A percentile compares a stretch with the other conserved stretches of the same genome.
These are phyloP conservation scores for Rosa hybrid DNA, from an alignment of 331 rosid genomes.

Conservation along the genomic window DNA sequence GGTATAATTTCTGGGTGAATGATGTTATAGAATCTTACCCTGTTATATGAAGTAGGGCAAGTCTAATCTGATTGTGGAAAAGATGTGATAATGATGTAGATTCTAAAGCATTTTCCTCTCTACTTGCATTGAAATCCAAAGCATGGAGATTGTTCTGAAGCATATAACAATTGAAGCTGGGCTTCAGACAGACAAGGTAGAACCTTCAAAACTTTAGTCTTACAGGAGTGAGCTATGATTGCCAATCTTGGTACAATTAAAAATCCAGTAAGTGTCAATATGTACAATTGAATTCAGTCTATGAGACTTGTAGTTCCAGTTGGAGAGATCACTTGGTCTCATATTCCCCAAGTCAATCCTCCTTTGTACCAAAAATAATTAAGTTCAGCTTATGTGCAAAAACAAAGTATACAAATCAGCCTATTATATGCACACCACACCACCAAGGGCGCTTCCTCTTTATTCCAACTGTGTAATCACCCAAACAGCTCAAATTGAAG, in stretches of 20 bases:
- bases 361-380: neutral
- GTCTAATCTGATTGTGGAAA: neutral
- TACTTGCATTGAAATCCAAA: neutral
- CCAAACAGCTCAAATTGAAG: conserved; percentile 29
- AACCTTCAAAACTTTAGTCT: neutral
- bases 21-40: neutral
- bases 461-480: conserved; percentile 41
- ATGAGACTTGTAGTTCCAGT: neutral
- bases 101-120: neutral
- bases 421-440: conserved; percentile 33
- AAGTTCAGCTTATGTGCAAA: neutral
- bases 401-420: neutral
- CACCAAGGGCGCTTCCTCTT: conserved; percentile 29
- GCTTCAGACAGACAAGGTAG: neutral
- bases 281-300: conserved; percentile 27
- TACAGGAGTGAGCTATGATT: no score
- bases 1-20: neutral
- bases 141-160: neutral
- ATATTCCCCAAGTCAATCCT: neutral
- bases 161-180: neutral
- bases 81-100: neutral
- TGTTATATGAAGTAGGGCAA: neutral
- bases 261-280: conserved; percentile 36
- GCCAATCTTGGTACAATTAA: no score
- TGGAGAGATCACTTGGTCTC: neutral